Conservation (phyloP, 148 eudicot species). For the Dianthus caryophyllus region DNA sequence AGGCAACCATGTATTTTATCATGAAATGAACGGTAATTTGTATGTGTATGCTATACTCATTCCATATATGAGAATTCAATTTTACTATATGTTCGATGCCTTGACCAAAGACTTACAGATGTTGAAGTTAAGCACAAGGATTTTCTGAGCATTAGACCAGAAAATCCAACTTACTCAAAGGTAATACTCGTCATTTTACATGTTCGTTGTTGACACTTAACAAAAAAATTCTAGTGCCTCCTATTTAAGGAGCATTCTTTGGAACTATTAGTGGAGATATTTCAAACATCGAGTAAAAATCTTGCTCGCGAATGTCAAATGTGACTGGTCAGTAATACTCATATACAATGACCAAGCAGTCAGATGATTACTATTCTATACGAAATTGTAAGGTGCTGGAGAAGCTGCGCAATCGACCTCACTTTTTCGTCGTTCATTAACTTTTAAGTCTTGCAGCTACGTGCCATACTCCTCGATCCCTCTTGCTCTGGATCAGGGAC, state of each 20-base stretch:
- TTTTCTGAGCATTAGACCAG: slow-evolving; percentile 59
- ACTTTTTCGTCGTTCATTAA: neutral
- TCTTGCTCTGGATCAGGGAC: slow-evolving; percentile 99
- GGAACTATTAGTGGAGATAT: neutral
- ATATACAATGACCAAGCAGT: neutral
- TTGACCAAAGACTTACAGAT: slow-evolving; percentile 57
- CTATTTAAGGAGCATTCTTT: neutral
- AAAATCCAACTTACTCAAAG: slow-evolving; percentile 64
- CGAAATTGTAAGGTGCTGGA: neutral
- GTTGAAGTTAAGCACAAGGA: slow-evolving; percentile 72
- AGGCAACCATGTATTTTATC: neutral
- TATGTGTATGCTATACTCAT: neutral
- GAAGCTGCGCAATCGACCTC: neutral
- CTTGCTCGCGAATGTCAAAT: neutral
- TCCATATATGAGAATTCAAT: neutral
- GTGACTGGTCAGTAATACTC: neutral
- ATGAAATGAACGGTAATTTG: neutral
- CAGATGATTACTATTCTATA: neutral
- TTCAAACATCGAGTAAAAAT: neutral
- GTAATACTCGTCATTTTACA: slow-evolving; percentile 28
- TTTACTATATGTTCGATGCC: slow-evolving; percentile 19
- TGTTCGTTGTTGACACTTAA: neutral
- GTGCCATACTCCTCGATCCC: slow-evolving; percentile 91
- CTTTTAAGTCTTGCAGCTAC: slow-evolving; percentile 42
- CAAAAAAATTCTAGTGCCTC: neutral